Evolutionary conservation across 768 basidiomycete species (phyloP).

Genomic region (Infundibulicybe gibba): DNA sequence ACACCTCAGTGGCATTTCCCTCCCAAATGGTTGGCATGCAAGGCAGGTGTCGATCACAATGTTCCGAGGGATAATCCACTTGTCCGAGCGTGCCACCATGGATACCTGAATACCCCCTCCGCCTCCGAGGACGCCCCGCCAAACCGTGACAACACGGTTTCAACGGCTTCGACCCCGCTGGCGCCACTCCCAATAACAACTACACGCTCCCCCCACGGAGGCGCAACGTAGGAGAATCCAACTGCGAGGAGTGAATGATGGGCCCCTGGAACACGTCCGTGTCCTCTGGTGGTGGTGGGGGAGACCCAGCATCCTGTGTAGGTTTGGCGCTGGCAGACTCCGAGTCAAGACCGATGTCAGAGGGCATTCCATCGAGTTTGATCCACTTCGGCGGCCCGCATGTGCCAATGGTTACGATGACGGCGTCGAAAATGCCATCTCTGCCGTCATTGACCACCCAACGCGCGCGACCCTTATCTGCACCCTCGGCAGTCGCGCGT

Average conservation of each 20-base stretch:
- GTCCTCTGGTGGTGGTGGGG: not conserved
- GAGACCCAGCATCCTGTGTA: too few species aligned
- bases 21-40: slow-evolving; percentile 48
- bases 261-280: slow-evolving; percentile 28
- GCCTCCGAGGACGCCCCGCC: slow-evolving; percentile 12
- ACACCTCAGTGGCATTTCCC: slow-evolving; percentile 47
- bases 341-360: slow-evolving; percentile 12
- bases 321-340: too few species aligned
- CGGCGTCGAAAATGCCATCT: slow-evolving; percentile 46
- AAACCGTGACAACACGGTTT: slow-evolving; percentile 22
- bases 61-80: slow-evolving; percentile 50
- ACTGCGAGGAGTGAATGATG: slow-evolving; percentile 44
- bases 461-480: slow-evolving; percentile 14
- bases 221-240: slow-evolving; percentile 30
- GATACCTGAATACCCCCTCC: slow-evolving; percentile 24
- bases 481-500: too few species aligned
- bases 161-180: slow-evolving; percentile 30
- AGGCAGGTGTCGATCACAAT: slow-evolving; percentile 44
- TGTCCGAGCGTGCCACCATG: slow-evolving; percentile 41
- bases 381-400: slow-evolving; percentile 46
- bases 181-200: slow-evolving; percentile 52
- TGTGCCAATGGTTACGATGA: slow-evolving; percentile 46
- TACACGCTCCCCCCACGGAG: slow-evolving; percentile 33
- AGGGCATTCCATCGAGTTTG: slow-evolving; percentile 39
- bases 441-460: slow-evolving; percentile 47